Evolutionary conservation across 1,139 yeast genomes (phyloP), one percentile per base, ranked within the genome.

Genomic region (Saccharomyces hybrid): DNA sequence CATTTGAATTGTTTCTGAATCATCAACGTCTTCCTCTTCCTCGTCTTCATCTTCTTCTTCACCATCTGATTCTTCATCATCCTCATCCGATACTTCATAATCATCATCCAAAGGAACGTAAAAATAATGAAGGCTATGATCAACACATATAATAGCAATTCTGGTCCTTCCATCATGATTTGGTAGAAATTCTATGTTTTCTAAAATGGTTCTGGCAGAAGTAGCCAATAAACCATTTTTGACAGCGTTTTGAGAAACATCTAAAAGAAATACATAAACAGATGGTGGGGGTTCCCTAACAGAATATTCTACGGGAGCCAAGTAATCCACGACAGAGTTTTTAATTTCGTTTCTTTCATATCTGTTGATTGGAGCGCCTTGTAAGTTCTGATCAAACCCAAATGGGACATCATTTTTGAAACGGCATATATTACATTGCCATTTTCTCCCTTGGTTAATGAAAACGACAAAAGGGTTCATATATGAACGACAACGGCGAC

Each of bases 401-500:
- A 82, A 76, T 31, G 99, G 99, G 52, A 91, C 83, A 65, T 93
- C 98, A 73, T 95, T 93, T 61, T 85, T 81, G 69, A 93, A 78
- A 65, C 83, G 82, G 77, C 99, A 93, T 73, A 95, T 82, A 73
- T 88, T 89, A 80, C 99, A 93, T 73, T 93, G 81, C 98, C 98
- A 93, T 68, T 95, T 84, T 70, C 84, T 80, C 51, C 90, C 89
- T 62, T 84, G 83, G 65, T 88, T 91, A 49, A 84, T 77, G 66
- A 91, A 83, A 49, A 83, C 79, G 54, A 88, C 85, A 68, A 88
- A 93, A 11, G 98, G 96, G 68, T 93, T 93, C 73, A 93, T 85
- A 75, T 93, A 95, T 42, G 95, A 83, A 69, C 99, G 85, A 77
- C 99, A 93, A 69, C 99, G 87, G 70, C 98, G 90, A 77, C 99